phyloP scores from a whole-genome alignment of 176 grass and related monocot genomes.

The Puya raimondii region DNA sequence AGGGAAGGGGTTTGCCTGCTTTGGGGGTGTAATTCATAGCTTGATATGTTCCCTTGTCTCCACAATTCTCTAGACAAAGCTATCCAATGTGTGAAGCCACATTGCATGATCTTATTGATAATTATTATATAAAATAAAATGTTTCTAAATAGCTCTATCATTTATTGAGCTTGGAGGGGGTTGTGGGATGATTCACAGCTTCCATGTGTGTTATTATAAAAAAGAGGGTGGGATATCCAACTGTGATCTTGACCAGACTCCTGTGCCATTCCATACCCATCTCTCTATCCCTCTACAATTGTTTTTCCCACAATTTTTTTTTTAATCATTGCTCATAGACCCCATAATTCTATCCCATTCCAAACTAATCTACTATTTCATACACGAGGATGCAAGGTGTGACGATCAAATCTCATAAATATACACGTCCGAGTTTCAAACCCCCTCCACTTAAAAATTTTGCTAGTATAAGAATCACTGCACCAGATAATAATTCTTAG shows the following conservation, averaged over 20 bases:
- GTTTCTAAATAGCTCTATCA: too few relatives aligned
- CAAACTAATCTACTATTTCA: too few relatives aligned
- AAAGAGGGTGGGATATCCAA: neutral
- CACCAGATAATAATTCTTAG: too few relatives aligned
- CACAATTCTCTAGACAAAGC: neutral
- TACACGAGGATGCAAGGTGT: too few relatives aligned
- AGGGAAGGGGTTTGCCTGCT: neutral
- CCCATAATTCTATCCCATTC: too few relatives aligned
- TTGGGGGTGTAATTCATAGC: neutral
- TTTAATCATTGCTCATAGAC: too few relatives aligned
- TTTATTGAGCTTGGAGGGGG: too few relatives aligned
- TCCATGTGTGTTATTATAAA: neutral
- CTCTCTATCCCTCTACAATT: neutral
- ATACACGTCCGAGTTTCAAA: too few relatives aligned
- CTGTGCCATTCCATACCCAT: neutral
- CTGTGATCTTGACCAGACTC: constrained; percentile 1
- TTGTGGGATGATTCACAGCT: neutral
- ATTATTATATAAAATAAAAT: too few relatives aligned
- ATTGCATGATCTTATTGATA: neutral
- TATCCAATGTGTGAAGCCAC: neutral
- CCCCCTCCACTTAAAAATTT: too few relatives aligned
- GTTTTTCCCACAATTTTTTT: neutral
- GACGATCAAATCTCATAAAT: too few relatives aligned
- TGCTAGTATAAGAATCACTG: too few relatives aligned
- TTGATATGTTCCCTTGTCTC: constrained; percentile 3